A percentile compares a stretch with the other conserved stretches of the same genome.
Evolutionary conservation across 208 protist species (phyloP).

Genomic region (Trichomonas gallinae): DNA sequence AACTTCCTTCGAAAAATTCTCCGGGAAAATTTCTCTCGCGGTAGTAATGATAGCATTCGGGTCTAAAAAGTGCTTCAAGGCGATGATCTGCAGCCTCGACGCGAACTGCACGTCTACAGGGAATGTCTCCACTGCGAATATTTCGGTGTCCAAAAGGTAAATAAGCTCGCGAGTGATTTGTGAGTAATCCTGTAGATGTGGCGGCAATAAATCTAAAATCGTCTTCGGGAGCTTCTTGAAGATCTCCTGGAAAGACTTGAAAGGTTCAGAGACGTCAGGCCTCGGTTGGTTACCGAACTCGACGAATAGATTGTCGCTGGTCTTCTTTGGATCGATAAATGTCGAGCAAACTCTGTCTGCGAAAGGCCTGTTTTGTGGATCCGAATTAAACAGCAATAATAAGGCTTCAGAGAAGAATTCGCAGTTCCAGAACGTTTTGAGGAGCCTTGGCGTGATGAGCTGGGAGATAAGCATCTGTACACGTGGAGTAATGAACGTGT

Average conservation of each 20-base stretch:
- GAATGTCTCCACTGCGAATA: neutral
- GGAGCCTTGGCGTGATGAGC: neutral
- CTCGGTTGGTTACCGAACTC: neutral
- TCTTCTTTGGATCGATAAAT: neutral
- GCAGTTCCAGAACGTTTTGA: neutral
- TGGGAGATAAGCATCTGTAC: neutral
- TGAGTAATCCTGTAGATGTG: neutral
- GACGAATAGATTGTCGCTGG: neutral
- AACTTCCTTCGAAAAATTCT: neutral
- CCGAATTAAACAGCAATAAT: neutral
- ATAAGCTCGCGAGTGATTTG: neutral
- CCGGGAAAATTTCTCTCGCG: neutral
- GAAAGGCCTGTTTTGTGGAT: neutral
- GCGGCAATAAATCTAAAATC: neutral
- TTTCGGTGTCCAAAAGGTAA: neutral
- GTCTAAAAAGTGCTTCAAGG: neutral
- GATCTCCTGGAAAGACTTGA: neutral
- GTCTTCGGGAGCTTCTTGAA: neutral
- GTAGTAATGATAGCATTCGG: neutral
- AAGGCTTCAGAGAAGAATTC: neutral
- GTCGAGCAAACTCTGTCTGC: neutral
- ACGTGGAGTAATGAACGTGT: neutral
- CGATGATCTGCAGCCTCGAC: neutral
- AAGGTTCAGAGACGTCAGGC: neutral
- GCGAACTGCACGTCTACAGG: neutral